Evolutionary conservation across 805 yeast species (phyloP).

Genomic region (Candida andamanensis): DNA sequence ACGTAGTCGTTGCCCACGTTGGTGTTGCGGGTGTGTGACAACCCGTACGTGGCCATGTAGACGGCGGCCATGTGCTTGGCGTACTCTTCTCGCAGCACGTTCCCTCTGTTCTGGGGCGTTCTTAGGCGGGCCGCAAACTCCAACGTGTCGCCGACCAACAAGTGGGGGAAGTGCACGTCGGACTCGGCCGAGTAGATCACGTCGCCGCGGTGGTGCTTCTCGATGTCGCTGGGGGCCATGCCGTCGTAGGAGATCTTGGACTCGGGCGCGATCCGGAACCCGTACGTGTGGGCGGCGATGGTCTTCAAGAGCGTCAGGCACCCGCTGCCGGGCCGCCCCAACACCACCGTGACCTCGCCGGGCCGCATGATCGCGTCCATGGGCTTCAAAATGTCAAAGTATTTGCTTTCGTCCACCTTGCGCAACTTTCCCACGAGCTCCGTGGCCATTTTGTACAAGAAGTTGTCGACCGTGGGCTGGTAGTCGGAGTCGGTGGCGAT

Average conservation of each 20-base stretch:
- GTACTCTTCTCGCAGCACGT: slow-evolving; percentile 25
- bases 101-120: slow-evolving; percentile 33
- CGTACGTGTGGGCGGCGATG: slow-evolving; percentile 30
- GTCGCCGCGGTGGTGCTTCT: slow-evolving; percentile 27
- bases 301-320: slow-evolving; percentile 36
- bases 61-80: slow-evolving; percentile 39
- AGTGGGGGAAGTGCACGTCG: slow-evolving; percentile 52
- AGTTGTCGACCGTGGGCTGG: slow-evolving; percentile 50
- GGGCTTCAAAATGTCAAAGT: slow-evolving; percentile 22
- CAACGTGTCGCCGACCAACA: slow-evolving; percentile 51
- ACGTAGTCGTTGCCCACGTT: slow-evolving; percentile 60
- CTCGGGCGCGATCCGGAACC: slow-evolving; percentile 27
- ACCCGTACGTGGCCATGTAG: slow-evolving; percentile 41
- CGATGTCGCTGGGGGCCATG: slow-evolving; percentile 21
- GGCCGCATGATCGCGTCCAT: slow-evolving; percentile 35
- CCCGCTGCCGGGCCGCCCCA: slow-evolving; percentile 39
- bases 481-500: slow-evolving; percentile 60
- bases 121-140: slow-evolving; percentile 50
- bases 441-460: slow-evolving; percentile 18
- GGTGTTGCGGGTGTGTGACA: slow-evolving; percentile 51
- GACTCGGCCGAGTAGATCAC: slow-evolving; percentile 45
- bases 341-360: slow-evolving; percentile 35
- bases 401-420: slow-evolving; percentile 10
- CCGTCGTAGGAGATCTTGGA: slow-evolving; percentile 31
- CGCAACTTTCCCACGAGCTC: slow-evolving; percentile 4